A percentile compares a stretch with the other conserved stretches of the same genome.
Conservation (phyloP, 2,329 filamentous ascomycete species). For the Aphanocladium album region DNA sequence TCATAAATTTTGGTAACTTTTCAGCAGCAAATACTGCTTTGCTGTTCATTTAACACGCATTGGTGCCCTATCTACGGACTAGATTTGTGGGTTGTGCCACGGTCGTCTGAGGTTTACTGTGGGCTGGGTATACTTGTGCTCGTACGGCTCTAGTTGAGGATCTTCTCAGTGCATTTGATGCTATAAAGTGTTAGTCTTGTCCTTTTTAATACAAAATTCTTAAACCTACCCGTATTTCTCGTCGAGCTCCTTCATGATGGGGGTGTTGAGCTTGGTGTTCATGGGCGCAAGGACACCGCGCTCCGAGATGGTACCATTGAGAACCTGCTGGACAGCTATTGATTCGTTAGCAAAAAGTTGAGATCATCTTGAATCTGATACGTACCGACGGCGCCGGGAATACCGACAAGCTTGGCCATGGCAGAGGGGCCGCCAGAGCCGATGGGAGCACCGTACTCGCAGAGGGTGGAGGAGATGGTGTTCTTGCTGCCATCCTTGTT, state of each 20-base stretch:
- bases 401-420: conserved; percentile 79
- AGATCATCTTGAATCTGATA: not conserved
- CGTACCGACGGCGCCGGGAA: conserved; percentile 47
- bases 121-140: not conserved
- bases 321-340: conserved; percentile 72
- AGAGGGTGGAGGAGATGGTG: conserved; percentile 74
- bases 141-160: conserved; percentile 1
- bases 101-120: not conserved
- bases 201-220: accelerated
- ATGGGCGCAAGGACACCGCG: conserved; percentile 75
- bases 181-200: not conserved
- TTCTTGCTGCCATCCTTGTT: conserved; percentile 72
- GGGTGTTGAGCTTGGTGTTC: conserved; percentile 63
- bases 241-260: conserved; percentile 72
- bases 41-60: not conserved
- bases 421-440: conserved; percentile 73
- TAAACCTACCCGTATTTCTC: conserved; percentile 57
- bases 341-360: conserved; percentile 26
- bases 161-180: conserved; percentile 11
- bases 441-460: conserved; percentile 73
- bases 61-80: not conserved
- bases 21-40: not conserved
- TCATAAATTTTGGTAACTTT: not conserved
- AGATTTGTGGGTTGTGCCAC: not conserved
- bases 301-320: conserved; percentile 67